These are phyloP conservation scores for Rosa chinensis DNA, from an alignment of 306 rosid genomes.

Conservation along the genomic window DNA sequence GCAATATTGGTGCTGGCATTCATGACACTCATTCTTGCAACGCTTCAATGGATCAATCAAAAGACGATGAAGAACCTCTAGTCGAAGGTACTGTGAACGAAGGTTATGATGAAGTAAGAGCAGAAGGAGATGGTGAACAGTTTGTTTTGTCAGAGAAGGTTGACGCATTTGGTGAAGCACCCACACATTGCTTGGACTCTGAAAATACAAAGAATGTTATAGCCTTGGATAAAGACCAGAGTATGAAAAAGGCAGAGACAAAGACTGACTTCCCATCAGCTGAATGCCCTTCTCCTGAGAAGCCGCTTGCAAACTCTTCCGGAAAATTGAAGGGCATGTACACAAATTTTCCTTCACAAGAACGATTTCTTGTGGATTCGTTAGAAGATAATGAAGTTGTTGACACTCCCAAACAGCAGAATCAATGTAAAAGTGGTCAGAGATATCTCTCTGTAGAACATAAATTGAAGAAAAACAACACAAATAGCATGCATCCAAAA, in stretches of 20 bases:
- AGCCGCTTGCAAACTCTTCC: conserved; percentile 30
- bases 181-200: conserved; percentile 21
- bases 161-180: conserved; percentile 21
- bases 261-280: conserved; percentile 16
- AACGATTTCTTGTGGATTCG: conserved; percentile 35
- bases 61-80: conserved; percentile 23
- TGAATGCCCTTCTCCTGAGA: conserved; percentile 26
- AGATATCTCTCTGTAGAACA: conserved; percentile 23
- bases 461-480: conserved; percentile 36
- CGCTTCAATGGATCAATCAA: conserved; percentile 22
- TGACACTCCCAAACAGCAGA: conserved; percentile 24
- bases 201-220: conserved; percentile 6
- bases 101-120: conserved; percentile 11
- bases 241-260: conserved; percentile 23
- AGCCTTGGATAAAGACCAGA: conserved; percentile 32
- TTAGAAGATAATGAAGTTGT: conserved; percentile 24
- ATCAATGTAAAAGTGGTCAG: conserved; percentile 33
- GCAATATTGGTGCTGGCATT: conserved; percentile 17
- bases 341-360: conserved; percentile 20
- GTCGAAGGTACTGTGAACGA: conserved; percentile 18
- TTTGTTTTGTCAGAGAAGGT: conserved; percentile 29
- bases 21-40: conserved; percentile 23
- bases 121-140: conserved; percentile 23
- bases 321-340: conserved; percentile 32
- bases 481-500: conserved; percentile 13